Evolutionary conservation across 2,329 filamentous ascomycete genomes (phyloP).

Genomic region (Colletotrichum tamarilloi): DNA sequence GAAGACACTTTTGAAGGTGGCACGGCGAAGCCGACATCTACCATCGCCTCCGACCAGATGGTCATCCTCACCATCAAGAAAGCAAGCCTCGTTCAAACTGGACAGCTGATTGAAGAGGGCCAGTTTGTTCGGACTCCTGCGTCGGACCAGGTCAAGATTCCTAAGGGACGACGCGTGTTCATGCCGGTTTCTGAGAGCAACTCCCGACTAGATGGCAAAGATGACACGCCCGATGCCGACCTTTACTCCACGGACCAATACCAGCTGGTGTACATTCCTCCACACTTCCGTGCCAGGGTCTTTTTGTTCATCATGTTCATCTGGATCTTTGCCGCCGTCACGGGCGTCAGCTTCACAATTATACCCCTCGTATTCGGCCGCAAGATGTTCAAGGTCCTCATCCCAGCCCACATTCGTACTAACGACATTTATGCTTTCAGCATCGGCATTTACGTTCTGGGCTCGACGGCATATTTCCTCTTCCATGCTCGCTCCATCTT

Average conservation of each 20-base stretch:
- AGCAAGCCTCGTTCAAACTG: constrained; percentile 56
- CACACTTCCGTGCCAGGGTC: constrained; percentile 83
- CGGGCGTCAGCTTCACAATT: constrained; percentile 87
- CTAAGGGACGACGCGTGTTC: constrained; percentile 85
- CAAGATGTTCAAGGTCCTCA: constrained; percentile 76
- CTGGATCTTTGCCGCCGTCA: constrained; percentile 92
- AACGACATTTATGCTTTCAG: constrained; percentile 99
- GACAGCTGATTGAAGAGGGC: constrained; percentile 75
- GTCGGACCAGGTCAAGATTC: constrained; percentile 94
- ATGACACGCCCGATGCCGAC: constrained; percentile 65
- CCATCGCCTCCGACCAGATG: constrained; percentile 51
- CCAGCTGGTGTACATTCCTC: constrained; percentile 83
- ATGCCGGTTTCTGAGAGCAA: constrained; percentile 78
- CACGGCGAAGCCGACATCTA: constrained; percentile 53
- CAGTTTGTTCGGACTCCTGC: constrained; percentile 92
- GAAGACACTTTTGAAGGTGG: constrained; percentile 62
- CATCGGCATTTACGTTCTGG: constrained; percentile 85
- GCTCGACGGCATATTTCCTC: constrained; percentile 71
- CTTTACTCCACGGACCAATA: constrained; percentile 71
- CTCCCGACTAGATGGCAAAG: constrained; percentile 69
- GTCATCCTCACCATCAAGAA: constrained; percentile 52
- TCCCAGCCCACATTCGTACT: constrained; percentile 78
- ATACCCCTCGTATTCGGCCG: constrained; percentile 88
- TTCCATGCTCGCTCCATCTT: constrained; percentile 61
- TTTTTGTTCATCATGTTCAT: constrained; percentile 88